These are phyloP conservation scores for Sarocladium oryzae DNA, from an alignment of 2,329 filamentous ascomycete genomes.

Conservation along the genomic window DNA sequence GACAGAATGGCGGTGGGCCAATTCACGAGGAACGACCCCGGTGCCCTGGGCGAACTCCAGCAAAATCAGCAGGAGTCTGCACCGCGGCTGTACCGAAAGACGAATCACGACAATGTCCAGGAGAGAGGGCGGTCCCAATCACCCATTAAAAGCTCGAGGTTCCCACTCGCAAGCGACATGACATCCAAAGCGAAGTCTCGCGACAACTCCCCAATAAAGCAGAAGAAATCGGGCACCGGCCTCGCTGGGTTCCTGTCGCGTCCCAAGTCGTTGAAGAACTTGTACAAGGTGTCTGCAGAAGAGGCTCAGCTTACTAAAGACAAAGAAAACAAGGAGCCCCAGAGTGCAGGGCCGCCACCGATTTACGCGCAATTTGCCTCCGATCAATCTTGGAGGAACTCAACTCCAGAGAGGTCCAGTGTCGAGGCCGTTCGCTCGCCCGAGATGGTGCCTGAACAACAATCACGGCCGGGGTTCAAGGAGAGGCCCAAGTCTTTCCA, in stretches of 20 bases:
- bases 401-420: conserved; percentile 17
- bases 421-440: conserved; percentile 15
- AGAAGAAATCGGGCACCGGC: conserved; percentile 77
- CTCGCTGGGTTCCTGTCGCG: conserved; percentile 70
- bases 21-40: conserved; percentile 31
- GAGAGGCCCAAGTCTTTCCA: conserved; percentile 48
- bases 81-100: conserved; percentile 17
- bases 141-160: conserved; percentile 34
- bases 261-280: conserved; percentile 65
- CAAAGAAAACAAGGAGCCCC: conserved; percentile 63
- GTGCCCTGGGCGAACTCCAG: conserved; percentile 50
- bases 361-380: conserved; percentile 71
- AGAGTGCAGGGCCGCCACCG: conserved; percentile 44
- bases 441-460: conserved; percentile 16
- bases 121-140: conserved; percentile 31
- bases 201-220: conserved; percentile 54
- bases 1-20: conserved; percentile 16
- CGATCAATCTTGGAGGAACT: conserved; percentile 18
- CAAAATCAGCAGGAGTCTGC: conserved; percentile 44
- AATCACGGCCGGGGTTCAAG: conserved; percentile 25
- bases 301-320: conserved; percentile 51
- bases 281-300: conserved; percentile 48
- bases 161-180: conserved; percentile 16
- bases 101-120: conserved; percentile 22
- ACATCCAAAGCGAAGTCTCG: conserved; percentile 25